Percentiles rank a stretch among this genome's conserved stretches.
phyloP scores from a whole-genome alignment of 2,329 filamentous ascomycete genomes.

The Gnomoniopsis sp. region DNA sequence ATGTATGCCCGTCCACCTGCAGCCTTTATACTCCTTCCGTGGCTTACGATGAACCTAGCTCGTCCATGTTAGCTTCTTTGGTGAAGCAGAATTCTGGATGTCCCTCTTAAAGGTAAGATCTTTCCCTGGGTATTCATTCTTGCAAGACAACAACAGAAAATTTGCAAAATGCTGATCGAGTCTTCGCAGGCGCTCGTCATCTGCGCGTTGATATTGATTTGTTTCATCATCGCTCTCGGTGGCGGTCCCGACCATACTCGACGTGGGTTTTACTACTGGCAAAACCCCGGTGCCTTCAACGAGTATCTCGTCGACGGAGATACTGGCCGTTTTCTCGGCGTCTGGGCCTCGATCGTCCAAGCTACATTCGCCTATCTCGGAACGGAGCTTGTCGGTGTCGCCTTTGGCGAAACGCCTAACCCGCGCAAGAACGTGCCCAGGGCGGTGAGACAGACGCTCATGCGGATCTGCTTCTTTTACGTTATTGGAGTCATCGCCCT shows the following conservation, averaged over 20 bases:
- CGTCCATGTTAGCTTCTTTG: slow-evolving; percentile 38
- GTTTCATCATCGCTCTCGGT: slow-evolving; percentile 36
- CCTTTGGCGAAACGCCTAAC: slow-evolving; percentile 66
- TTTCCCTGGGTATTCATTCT: not conserved
- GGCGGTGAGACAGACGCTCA: slow-evolving; percentile 67
- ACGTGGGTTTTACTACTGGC: slow-evolving; percentile 42
- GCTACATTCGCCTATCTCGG: slow-evolving; percentile 38
- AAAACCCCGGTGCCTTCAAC: slow-evolving; percentile 39
- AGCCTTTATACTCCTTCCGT: too few relatives aligned
- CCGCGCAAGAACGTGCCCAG: slow-evolving; percentile 63
- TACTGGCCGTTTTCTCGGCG: slow-evolving; percentile 34
- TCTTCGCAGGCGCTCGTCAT: slow-evolving; percentile 35
- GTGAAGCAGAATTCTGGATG: slow-evolving; percentile 48
- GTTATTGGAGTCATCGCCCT: slow-evolving; percentile 61
- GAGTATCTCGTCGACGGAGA: slow-evolving; percentile 27
- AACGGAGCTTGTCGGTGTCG: slow-evolving; percentile 66
- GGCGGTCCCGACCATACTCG: slow-evolving; percentile 34
- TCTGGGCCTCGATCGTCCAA: slow-evolving; percentile 35
- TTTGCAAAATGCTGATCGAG: not conserved
- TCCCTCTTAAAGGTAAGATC: slow-evolving; percentile 35
- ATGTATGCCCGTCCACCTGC: slow-evolving; percentile 22
- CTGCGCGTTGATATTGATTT: slow-evolving; percentile 34
- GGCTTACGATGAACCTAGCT: slow-evolving; percentile 20
- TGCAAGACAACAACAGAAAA: not conserved
- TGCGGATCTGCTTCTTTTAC: slow-evolving; percentile 55